Evolutionary conservation across 176 grass and related monocot genomes (phyloP).

Genomic region (Luzula sylvatica): DNA sequence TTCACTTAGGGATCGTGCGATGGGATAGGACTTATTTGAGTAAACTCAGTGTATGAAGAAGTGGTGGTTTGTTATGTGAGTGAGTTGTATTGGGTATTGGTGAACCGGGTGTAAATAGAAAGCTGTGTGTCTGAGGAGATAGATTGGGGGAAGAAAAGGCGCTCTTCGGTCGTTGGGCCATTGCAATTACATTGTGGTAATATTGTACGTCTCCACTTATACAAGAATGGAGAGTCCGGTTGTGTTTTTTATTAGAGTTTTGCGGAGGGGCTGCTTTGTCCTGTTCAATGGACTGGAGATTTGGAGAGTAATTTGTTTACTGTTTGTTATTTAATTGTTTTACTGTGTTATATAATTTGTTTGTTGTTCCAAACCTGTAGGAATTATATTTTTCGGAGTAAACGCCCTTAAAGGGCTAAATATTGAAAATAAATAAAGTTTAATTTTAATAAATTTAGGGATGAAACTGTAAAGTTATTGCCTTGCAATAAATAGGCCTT

Average conservation of each 20-base stretch:
- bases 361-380: conserved; percentile 1
- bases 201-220: background rate
- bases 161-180: conserved; percentile 16
- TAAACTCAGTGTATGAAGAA: no score
- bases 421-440: no score
- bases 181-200: background rate
- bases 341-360: background rate
- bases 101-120: background rate
- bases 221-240: background rate
- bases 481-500: no score
- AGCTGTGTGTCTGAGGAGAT: background rate
- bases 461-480: no score
- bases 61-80: no score
- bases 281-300: background rate
- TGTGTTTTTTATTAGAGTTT: background rate
- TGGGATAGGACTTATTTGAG: background rate
- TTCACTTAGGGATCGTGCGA: no score
- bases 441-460: no score
- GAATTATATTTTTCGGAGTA: background rate
- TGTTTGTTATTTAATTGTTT: background rate
- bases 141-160: background rate
- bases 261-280: background rate
- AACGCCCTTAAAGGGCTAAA: no score
- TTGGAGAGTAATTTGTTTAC: conserved; percentile 1
- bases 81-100: background rate